phyloP scores from a whole-genome alignment of 192 early-diverging fungal species.

The Powellomyces hirtus region DNA sequence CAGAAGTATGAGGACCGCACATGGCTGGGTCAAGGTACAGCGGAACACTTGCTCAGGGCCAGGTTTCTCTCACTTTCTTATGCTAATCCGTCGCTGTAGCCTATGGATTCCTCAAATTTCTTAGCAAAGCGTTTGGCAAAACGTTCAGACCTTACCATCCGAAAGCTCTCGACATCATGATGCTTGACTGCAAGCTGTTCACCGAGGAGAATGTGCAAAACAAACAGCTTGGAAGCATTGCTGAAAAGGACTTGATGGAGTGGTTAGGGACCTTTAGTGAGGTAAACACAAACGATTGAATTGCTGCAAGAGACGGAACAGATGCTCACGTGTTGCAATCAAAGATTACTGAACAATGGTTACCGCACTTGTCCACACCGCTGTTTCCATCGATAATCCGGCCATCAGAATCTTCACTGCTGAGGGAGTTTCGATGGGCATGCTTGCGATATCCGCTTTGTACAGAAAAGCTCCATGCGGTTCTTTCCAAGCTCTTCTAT shows the following conservation, averaged over 20 bases:
- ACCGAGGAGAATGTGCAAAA: conserved; percentile 11
- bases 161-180: conserved; percentile 7
- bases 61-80: neutral
- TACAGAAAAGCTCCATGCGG: neutral
- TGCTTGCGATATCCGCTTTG: neutral
- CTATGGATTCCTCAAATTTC: conserved; percentile 27
- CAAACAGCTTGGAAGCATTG: neutral
- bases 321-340: neutral
- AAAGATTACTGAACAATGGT: conserved; percentile 18
- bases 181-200: conserved; percentile 16
- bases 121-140: conserved; percentile 26
- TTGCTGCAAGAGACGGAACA: neutral
- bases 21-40: conserved; percentile 47
- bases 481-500: neutral
- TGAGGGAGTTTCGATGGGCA: neutral
- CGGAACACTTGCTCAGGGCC: too few relatives aligned
- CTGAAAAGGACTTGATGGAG: conserved; percentile 11
- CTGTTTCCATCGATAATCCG: conserved; percentile 14
- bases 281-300: conserved; percentile 10
- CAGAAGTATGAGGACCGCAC: conserved; percentile 24
- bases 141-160: conserved; percentile 23
- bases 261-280: conserved; percentile 27
- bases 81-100: neutral
- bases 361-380: neutral
- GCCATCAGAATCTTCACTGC: conserved; percentile 9